phyloP scores from a whole-genome alignment of 805 yeast species.

The Myxozyma sirexii region DNA sequence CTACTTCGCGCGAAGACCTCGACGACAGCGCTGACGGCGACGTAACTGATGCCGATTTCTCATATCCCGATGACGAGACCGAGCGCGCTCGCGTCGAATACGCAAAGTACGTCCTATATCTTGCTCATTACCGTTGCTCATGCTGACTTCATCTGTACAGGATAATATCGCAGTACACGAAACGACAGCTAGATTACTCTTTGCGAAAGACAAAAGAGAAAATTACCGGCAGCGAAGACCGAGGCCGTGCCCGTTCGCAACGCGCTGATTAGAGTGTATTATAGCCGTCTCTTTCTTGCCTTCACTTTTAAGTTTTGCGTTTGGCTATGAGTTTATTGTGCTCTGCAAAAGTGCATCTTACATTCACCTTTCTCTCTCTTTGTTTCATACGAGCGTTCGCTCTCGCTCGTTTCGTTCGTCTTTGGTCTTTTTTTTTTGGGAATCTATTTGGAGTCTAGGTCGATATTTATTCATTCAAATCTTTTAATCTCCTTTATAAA shows the following conservation, averaged over 20 bases:
- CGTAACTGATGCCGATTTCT: background rate
- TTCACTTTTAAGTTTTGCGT: background rate
- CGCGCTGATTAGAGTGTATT: background rate
- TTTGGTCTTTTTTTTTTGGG: too few species aligned
- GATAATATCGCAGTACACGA: constrained; percentile 20
- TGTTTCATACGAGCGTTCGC: too few species aligned
- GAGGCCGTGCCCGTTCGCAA: constrained; percentile 1
- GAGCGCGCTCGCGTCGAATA: constrained; percentile 19
- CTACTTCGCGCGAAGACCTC: background rate
- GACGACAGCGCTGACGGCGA: background rate
- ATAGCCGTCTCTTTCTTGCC: background rate
- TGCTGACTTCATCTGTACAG: background rate
- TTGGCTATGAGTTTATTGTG: too few species aligned
- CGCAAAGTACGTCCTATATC: constrained; percentile 19
- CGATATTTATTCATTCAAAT: too few species aligned
- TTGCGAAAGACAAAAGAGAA: background rate
- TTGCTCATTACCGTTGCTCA: too few species aligned
- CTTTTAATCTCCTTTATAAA: too few species aligned
- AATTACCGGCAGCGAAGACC: background rate
- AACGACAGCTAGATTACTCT: constrained; percentile 24
- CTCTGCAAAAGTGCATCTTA: too few species aligned
- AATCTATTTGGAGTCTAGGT: too few species aligned
- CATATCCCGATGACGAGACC: constrained; percentile 1
- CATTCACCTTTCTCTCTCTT: too few species aligned
- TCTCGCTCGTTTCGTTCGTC: too few species aligned